phyloP scores from a whole-genome alignment of 306 rosid genomes.

The Canavalia gladiata region DNA sequence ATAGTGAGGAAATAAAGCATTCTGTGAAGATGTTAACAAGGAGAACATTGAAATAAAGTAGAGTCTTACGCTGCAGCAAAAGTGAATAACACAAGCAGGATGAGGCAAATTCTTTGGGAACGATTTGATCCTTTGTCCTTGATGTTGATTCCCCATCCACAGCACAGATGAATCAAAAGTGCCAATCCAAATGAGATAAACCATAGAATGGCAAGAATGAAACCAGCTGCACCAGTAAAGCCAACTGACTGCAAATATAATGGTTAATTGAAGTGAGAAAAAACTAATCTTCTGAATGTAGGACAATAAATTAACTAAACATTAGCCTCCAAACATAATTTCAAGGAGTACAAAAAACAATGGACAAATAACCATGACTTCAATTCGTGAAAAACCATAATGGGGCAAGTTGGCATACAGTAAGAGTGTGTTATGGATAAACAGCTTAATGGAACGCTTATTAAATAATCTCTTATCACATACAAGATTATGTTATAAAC shows the following conservation, averaged over 20 bases:
- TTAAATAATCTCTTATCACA: neutral
- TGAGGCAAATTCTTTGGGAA: slow-evolving; percentile 78
- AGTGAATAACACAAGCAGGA: slow-evolving; percentile 77
- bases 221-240: slow-evolving; percentile 89
- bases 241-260: slow-evolving; percentile 85
- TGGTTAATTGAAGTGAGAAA: neutral
- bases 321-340: neutral
- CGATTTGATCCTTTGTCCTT: slow-evolving; percentile 69
- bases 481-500: neutral
- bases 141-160: slow-evolving; percentile 89
- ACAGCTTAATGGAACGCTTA: neutral
- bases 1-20: slow-evolving; percentile 17
- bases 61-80: slow-evolving; percentile 80
- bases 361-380: neutral
- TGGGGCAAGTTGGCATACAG: neutral
- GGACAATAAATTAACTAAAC: slow-evolving; percentile 1
- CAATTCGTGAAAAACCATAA: slow-evolving; percentile 1
- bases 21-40: slow-evolving; percentile 22
- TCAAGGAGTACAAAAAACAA: neutral
- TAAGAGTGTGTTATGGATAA: neutral
- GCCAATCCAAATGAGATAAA: slow-evolving; percentile 84
- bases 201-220: slow-evolving; percentile 86
- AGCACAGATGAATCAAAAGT: slow-evolving; percentile 73
- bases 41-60: slow-evolving; percentile 13
- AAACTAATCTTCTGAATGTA: neutral